Base-by-base conservation (phyloP, 257 asterid species). In the Cordia subcordata region DNA sequence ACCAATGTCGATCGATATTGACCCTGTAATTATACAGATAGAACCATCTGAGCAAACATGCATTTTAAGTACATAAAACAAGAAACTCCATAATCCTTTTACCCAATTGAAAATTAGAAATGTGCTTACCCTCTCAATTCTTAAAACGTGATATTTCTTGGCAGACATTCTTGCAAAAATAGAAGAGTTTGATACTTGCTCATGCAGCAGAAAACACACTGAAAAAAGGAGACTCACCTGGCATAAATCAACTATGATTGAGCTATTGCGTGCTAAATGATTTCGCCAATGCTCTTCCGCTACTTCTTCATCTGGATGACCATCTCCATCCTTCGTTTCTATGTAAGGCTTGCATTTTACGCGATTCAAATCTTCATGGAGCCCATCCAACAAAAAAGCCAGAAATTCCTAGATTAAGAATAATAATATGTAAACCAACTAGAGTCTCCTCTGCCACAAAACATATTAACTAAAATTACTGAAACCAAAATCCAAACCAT, bases 291-390 rank as follows among this genome's bases (percentile, higher is more conserved):
- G 78, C 66, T 84, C 86, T 51, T 84, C 82, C 3, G 95, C 95
- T 53, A 82, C 76, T 71, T 78, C 88, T 60, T 82, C 93, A 72
- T 80, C 85, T 19, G 78, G 83, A 51, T 73, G 71, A 44, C 47
- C 69, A 66, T 84, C 83, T 39, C 62, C 84, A 57, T 84, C 88
- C 67, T 72, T 78, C 21, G 77, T 71, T 68, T 76, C 72, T 44
- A 73, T n/a, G 61, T 84, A 84, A 35, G 93, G 93, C 69, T 84
- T 84, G 49, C 55, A 65, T 66, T 81, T 84, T 75, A 87, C 95
- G 20, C 88, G 88, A 64, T 84, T 84, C 49, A 87, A 81, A 75
- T 87, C 95, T 75, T 84, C 95, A 45, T 87, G 93, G 66, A 87
- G 88, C 32, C 88, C 93, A 80, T 84, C 90, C 86, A 87, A 72